phyloP scores from a whole-genome alignment of 2,329 filamentous ascomycete genomes.

The Pleurostoma richardsiae region DNA sequence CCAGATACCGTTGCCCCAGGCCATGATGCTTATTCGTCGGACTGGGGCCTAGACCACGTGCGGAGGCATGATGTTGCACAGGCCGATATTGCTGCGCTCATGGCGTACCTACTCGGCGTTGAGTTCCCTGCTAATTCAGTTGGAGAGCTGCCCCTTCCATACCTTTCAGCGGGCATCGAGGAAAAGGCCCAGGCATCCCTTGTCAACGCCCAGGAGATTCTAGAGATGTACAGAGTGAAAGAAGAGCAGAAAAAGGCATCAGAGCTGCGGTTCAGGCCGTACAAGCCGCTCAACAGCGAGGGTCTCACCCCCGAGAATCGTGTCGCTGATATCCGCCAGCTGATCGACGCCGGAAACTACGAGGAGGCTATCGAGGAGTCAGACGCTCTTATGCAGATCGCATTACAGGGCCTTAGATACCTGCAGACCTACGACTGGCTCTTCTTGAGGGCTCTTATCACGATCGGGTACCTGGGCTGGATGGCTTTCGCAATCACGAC shows the following conservation, averaged over 20 bases:
- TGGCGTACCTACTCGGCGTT: conserved; percentile 85
- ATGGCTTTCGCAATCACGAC: conserved; percentile 88
- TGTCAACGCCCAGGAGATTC: conserved; percentile 77
- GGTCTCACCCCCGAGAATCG: conserved; percentile 61
- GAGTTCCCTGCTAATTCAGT: conserved; percentile 96
- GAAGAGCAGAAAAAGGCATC: conserved; percentile 75
- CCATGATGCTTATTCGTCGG: conserved; percentile 85
- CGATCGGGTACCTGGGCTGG: conserved; percentile 89
- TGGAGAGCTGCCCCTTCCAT: conserved; percentile 82
- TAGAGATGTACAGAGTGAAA: conserved; percentile 96
- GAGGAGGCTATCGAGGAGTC: conserved; percentile 78
- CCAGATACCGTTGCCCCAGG: conserved; percentile 60
- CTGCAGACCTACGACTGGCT: conserved; percentile 98
- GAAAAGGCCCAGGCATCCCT: conserved; percentile 82
- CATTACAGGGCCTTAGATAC: conserved; percentile 81
- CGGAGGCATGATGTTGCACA: conserved; percentile 88
- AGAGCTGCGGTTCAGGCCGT: conserved; percentile 75
- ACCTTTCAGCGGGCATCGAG: conserved; percentile 63
- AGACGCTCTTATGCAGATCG: conserved; percentile 69
- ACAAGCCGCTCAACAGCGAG: conserved; percentile 60
- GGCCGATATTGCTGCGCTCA: conserved; percentile 89
- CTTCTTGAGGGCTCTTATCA: conserved; percentile 84
- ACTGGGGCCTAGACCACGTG: conserved; percentile 79
- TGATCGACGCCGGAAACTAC: conserved; percentile 62
- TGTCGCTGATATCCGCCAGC: conserved; percentile 58